Evolutionary conservation across 2,329 filamentous ascomycete species (phyloP).

Genomic region (Grosmannia huntii): DNA sequence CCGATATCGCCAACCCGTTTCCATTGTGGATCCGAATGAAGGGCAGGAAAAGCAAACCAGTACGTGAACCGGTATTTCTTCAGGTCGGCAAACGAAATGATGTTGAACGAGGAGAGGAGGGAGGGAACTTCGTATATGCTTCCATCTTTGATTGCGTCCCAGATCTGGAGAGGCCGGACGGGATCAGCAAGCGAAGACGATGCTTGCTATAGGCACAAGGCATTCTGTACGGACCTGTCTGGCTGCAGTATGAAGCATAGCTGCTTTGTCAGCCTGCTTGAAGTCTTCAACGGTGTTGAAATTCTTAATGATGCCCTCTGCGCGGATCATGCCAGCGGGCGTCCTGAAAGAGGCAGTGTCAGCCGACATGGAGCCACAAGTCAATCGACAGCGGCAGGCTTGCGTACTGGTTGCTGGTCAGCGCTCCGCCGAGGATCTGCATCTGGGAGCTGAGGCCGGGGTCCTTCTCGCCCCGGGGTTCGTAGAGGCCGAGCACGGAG

Average conservation of each 20-base stretch:
- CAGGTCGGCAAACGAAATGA: conserved; percentile 86
- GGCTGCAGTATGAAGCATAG: conserved; percentile 66
- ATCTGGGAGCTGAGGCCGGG: conserved; percentile 72
- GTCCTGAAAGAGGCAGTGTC: conserved; percentile 26
- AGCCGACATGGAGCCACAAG: not conserved
- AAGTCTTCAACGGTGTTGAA: conserved; percentile 95
- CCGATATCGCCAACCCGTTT: conserved; percentile 42
- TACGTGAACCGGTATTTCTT: conserved; percentile 98
- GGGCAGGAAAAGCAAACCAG: conserved; percentile 90
- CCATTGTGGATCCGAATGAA: conserved; percentile 84
- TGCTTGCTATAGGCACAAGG: not conserved
- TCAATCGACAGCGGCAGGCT: not conserved
- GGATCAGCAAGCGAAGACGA: not conserved
- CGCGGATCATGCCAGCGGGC: conserved; percentile 55
- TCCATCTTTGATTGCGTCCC: conserved; percentile 94
- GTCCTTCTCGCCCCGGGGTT: conserved; percentile 59
- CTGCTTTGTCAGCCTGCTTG: conserved; percentile 65
- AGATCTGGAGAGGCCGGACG: conserved; percentile 50
- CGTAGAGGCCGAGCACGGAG: conserved; percentile 76
- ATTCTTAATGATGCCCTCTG: conserved; percentile 90
- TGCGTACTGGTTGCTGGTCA: conserved; percentile 71
- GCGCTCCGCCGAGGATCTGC: conserved; percentile 77
- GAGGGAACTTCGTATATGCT: conserved; percentile 94
- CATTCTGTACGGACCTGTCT: conserved; percentile 44
- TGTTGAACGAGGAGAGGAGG: conserved; percentile 74